Base-by-base conservation (phyloP, 352 stramenopile genomes). In the Globisporangium canariense region DNA sequence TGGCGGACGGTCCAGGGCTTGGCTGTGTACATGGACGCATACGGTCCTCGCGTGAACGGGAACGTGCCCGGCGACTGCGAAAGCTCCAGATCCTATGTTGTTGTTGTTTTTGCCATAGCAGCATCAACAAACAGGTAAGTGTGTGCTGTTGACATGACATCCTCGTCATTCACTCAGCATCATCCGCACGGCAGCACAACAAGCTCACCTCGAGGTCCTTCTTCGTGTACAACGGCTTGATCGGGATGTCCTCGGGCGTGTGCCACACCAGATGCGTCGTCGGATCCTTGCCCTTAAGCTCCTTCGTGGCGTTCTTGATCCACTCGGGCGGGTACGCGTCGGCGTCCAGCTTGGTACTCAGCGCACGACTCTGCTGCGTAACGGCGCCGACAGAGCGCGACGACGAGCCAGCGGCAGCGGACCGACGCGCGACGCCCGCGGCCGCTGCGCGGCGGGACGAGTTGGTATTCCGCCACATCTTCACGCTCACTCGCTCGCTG, bases 11-110 rank as follows among this genome's bases (percentile, higher is more conserved):
- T 98, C 95, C 95, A 98, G 13, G 91, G 93, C 62, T 95, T 89
- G 65, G 90, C 83, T 13, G 95, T 98, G 81, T 99, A 99, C 97
- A 99, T 99, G 58, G 94, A 98, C 43, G 96, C 96, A 68, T 98
- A 98, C 18, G 96, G 95, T 28, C 97, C 97, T 57, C 97, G 78
- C 41, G 88, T 97, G 75, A 90, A 98, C 16, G 96, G 96, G 66
- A 89, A 98, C 7, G 97, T 71, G 9, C 91, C 93, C 32, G 89
- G 90, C 65, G 92, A 81, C 74, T 96, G 80, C 38, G 71, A 41
- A 1, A 76, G 28, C 14, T 90, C 76, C 16, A 89, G 71, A 50
- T 84, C 61, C 60, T 79, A 73, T 20, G 32, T 14, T 28, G 25
- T 28, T 28, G 25, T 28, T 28, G 2, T 28, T 28, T 34, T 36